Evolutionary conservation across 805 yeast species (phyloP).

Genomic region (Scheffersomyces stipitis): DNA sequence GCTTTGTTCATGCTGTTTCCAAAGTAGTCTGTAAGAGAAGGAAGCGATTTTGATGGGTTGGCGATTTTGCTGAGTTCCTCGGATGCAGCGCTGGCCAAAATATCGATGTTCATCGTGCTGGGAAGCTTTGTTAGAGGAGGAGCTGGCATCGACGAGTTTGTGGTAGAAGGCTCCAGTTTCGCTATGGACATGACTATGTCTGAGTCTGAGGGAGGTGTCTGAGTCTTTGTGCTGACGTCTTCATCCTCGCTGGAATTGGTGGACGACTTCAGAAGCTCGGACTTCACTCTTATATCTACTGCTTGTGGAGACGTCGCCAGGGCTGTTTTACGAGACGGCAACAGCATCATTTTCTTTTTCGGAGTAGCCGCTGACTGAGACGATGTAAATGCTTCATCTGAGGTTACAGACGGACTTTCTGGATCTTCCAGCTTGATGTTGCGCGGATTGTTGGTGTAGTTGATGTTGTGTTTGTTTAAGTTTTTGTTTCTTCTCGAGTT

Average conservation of each 20-base stretch:
- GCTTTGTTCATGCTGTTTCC: conserved; percentile 4
- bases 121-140: conserved; percentile 2
- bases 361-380: not conserved
- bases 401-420: not conserved
- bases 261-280: not conserved
- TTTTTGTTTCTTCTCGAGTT: conserved; percentile 43
- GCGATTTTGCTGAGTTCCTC: conserved; percentile 41
- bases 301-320: not conserved
- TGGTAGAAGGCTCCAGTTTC: not conserved
- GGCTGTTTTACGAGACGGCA: not conserved
- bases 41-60: conserved; percentile 44
- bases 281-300: not conserved
- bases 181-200: conserved; percentile 1
- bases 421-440: not conserved
- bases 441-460: conserved; percentile 5
- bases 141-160: not conserved
- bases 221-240: conserved; percentile 1
- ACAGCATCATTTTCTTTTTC: not conserved
- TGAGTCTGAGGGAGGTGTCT: conserved; percentile 4
- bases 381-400: not conserved
- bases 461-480: conserved; percentile 10
- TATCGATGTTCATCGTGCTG: conserved; percentile 44
- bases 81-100: conserved; percentile 54
- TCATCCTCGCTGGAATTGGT: conserved; percentile 2
- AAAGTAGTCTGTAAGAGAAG: conserved; percentile 52